Evolutionary conservation across 352 stramenopile species (phyloP), one percentile per base, ranked within the genome.

Genomic region (Globisporangium paddicum): DNA sequence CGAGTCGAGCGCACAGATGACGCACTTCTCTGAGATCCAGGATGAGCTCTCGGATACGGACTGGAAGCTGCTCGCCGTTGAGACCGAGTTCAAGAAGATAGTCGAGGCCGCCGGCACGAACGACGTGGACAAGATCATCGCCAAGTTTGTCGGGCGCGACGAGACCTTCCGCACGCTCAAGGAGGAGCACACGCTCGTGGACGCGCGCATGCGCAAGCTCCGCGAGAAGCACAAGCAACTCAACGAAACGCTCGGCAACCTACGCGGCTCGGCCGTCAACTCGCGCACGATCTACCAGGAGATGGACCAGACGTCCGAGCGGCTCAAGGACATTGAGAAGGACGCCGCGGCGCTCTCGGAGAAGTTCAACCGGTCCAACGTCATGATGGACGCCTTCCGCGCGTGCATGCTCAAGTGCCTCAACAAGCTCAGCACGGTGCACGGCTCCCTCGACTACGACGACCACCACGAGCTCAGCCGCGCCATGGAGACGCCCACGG

Each of bases 261-360:
- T 91, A 55, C 80, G 83, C 25, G 74, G 78, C 28, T 78, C 80
- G 10, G 82, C 83, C 21, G 78, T 87, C 59, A 93, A 90, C 55
- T 84, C 83, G n/a, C 83, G 81, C 38, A 90, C 79, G 16, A 86
- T 90, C 45, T 93, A 93, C 65, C 83, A 93, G 48, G 83, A 90
- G 52, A 90, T 93, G 83, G 83, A 93, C 58, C 74, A 89, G 34
- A 90, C 83, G 3, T 82, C 79, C 6, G 83, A 93, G 53, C 73
- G 80, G 0, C 71, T 93, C n/a, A 93, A 93, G 28, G 83, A 93
- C 26, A 90, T 89, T 38, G 83, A 91, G 47, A 93, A 93, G 51
- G 82, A 90, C 45, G 83, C 81, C 11, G 75, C 79, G 23, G 30
- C 78, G 28, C 61, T 93, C 11, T 74, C 80, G 0, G 79, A 90